Evolutionary conservation across 441 rosid species (phyloP).

Genomic region (Bocquillonia castaneifolia): DNA sequence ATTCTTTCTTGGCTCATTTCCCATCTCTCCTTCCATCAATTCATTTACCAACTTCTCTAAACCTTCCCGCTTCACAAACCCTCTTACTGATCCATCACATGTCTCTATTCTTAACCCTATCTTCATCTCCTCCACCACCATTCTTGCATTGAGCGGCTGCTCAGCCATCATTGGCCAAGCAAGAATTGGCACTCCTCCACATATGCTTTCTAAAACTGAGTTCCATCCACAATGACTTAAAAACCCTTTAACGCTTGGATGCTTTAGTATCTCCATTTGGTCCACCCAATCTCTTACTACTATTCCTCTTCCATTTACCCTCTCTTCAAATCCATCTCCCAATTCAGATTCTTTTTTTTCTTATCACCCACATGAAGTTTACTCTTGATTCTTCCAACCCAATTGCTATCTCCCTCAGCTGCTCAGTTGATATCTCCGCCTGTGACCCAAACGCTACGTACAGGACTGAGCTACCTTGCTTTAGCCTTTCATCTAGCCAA

Average conservation of each 20-base stretch:
- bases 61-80: conserved; percentile 44
- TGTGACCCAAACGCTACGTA: conserved; percentile 80
- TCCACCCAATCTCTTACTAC: conserved; percentile 71
- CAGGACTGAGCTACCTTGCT: conserved; percentile 40
- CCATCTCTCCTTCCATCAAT: conserved; percentile 61
- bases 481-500: conserved; percentile 55
- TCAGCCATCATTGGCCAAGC: conserved; percentile 84
- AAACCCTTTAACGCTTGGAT: conserved; percentile 49
- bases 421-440: conserved; percentile 43
- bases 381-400: conserved; percentile 55
- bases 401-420: conserved; percentile 41
- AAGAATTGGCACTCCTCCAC: conserved; percentile 59
- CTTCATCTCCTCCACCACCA: conserved; percentile 69
- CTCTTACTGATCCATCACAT: conserved; percentile 33
- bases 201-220: conserved; percentile 57
- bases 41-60: conserved; percentile 42
- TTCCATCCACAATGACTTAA: conserved; percentile 88
- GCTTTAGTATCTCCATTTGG: conserved; percentile 52
- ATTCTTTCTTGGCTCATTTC: conserved; percentile 38
- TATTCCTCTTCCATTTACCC: conserved; percentile 39
- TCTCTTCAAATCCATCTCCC: conserved; percentile 40
- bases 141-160: conserved; percentile 53
- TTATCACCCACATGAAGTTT: conserved; percentile 57
- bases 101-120: conserved; percentile 54
- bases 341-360: conserved; percentile 28